Percentiles rank a stretch among this genome's conserved stretches.
These are phyloP conservation scores for Cyclocybe aegerita DNA, from an alignment of 768 basidiomycete species.

Conservation along the genomic window DNA sequence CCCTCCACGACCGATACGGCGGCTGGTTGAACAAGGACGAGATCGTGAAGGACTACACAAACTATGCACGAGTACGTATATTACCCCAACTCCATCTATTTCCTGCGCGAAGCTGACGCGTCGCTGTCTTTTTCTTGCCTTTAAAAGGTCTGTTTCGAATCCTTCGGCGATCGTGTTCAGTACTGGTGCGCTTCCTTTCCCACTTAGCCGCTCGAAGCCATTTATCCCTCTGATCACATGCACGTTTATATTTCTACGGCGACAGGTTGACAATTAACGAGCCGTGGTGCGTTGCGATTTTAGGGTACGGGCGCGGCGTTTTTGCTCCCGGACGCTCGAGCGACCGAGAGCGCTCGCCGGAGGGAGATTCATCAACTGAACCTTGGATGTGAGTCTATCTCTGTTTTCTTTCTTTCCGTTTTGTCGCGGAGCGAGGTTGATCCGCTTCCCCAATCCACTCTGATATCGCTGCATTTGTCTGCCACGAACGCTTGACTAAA, in stretches of 20 bases:
- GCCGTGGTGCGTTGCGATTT: slow-evolving; percentile 68
- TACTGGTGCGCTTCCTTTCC: slow-evolving; percentile 48
- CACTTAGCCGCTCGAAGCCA: background rate
- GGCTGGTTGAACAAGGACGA: slow-evolving; percentile 77
- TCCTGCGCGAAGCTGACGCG: slow-evolving; percentile 17
- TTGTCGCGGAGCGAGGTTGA: slow-evolving; percentile 8
- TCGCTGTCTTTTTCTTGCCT: slow-evolving; percentile 1
- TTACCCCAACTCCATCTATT: slow-evolving; percentile 1
- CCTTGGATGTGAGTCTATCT: slow-evolving; percentile 60
- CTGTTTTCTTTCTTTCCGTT: slow-evolving; percentile 1
- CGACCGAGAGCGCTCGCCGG: slow-evolving; percentile 56
- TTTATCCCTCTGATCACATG: slow-evolving; percentile 21
- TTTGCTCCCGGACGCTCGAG: slow-evolving; percentile 73
- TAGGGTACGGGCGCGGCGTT: slow-evolving; percentile 70
- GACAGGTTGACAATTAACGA: slow-evolving; percentile 73
- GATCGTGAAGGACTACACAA: slow-evolving; percentile 62
- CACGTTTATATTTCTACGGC: background rate
- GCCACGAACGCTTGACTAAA: slow-evolving; percentile 3
- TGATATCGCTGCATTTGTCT: background rate
- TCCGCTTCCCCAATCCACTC: slow-evolving; percentile 4
- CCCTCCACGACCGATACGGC: slow-evolving; percentile 68
- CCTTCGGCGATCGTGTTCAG: slow-evolving; percentile 76
- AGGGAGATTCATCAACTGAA: slow-evolving; percentile 65
- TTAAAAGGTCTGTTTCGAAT: slow-evolving; percentile 64
- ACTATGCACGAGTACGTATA: slow-evolving; percentile 52